Evolutionary conservation across 495 filamentous ascomycete species (phyloP).

Genomic region (Pseudomonodictys pantanalensis): DNA sequence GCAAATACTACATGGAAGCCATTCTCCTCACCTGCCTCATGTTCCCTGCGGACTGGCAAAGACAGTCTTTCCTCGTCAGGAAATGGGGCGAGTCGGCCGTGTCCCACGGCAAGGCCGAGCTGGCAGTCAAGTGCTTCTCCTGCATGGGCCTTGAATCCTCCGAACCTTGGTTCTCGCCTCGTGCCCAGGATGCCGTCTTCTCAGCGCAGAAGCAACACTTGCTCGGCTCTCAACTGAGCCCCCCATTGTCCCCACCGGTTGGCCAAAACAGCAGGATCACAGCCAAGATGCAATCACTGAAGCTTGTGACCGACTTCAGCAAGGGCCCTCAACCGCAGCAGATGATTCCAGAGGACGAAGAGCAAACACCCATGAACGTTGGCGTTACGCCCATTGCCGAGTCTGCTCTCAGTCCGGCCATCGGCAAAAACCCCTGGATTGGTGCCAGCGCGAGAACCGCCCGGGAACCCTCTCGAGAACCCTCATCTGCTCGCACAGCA

Average conservation of each 20-base stretch:
- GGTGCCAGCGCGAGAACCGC: slow-evolving; percentile 14
- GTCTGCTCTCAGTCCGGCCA: slow-evolving; percentile 59
- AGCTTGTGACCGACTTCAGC: slow-evolving; percentile 83
- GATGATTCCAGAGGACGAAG: slow-evolving; percentile 48
- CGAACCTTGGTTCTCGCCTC: slow-evolving; percentile 81
- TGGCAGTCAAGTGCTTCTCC: slow-evolving; percentile 79
- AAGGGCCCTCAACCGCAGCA: slow-evolving; percentile 29
- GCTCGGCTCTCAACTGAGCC: slow-evolving; percentile 39
- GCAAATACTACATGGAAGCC: slow-evolving; percentile 87
- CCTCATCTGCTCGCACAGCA: slow-evolving; percentile 68
- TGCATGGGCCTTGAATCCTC: slow-evolving; percentile 46
- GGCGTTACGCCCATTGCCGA: slow-evolving; percentile 89
- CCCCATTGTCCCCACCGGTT: slow-evolving; percentile 43
- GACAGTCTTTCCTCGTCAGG: slow-evolving; percentile 78
- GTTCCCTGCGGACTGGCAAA: slow-evolving; percentile 70
- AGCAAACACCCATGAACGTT: slow-evolving; percentile 71
- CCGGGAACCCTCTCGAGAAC: slow-evolving; percentile 53
- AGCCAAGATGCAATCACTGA: slow-evolving; percentile 79
- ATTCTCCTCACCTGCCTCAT: slow-evolving; percentile 74
- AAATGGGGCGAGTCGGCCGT: slow-evolving; percentile 95
- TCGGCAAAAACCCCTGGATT: slow-evolving; percentile 48
- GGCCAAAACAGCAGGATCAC: slow-evolving; percentile 33
- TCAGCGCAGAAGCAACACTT: slow-evolving; percentile 42
- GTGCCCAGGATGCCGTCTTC: slow-evolving; percentile 63
- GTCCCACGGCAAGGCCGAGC: slow-evolving; percentile 76